Evolutionary conservation across 192 early-diverging fungal genomes (phyloP).

Genomic region (Entophlyctis luteolus): DNA sequence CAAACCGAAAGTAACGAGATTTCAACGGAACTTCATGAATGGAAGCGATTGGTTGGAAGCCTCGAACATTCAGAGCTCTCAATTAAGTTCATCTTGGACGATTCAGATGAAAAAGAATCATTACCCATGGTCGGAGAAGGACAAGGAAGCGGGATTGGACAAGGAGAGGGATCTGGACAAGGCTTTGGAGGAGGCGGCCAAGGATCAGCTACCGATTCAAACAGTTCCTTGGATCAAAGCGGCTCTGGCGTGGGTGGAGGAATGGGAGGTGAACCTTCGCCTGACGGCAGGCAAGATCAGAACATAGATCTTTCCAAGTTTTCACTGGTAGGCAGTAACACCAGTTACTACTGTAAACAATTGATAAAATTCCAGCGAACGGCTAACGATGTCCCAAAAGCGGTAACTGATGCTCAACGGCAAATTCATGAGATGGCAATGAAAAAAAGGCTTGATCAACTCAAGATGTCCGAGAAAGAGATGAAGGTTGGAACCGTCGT

Average conservation of each 20-base stretch:
- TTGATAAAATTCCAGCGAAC: conserved; percentile 1
- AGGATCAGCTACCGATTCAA: neutral
- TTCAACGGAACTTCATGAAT: conserved; percentile 4
- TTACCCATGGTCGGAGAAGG: neutral
- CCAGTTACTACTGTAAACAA: neutral
- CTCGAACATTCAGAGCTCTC: neutral
- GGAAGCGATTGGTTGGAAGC: conserved; percentile 12
- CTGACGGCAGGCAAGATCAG: neutral
- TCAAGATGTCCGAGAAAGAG: conserved; percentile 71
- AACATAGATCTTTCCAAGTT: conserved; percentile 16
- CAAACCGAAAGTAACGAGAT: neutral
- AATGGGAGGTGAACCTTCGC: neutral
- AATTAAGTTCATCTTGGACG: neutral
- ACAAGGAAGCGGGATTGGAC: neutral
- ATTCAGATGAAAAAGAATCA: neutral
- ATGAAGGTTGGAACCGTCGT: conserved; percentile 25
- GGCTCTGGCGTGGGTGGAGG: conserved; percentile 3
- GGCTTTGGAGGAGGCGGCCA: conserved; percentile 2
- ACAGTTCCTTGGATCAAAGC: conserved; percentile 1
- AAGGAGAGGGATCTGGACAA: neutral
- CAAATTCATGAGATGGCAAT: conserved; percentile 72
- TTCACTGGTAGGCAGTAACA: neutral
- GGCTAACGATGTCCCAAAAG: conserved; percentile 40
- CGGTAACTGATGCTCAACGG: conserved; percentile 40
- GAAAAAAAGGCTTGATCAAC: conserved; percentile 59